A percentile compares a stretch with the other conserved stretches of the same genome.
Conservation (phyloP, 2,329 filamentous ascomycete genomes). For the Diplodia corticola region DNA sequence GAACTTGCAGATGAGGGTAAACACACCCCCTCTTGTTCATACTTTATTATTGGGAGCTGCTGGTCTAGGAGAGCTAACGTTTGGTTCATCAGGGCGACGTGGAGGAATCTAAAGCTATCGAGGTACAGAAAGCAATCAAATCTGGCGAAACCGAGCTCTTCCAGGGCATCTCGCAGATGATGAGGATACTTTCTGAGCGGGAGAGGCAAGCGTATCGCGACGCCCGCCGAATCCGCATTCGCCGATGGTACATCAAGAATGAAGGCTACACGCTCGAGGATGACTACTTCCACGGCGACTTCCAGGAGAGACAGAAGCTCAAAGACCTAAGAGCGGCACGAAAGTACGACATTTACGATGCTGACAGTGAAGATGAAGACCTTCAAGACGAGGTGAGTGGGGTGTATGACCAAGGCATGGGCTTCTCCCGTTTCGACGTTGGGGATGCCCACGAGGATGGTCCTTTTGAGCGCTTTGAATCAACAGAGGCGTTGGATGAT, state of each 20-base stretch:
- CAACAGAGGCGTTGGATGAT: neutral
- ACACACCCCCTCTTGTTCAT: neutral
- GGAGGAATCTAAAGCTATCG: neutral
- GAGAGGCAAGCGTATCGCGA: slow-evolving; percentile 2
- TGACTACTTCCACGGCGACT: neutral
- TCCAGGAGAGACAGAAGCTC: slow-evolving; percentile 3
- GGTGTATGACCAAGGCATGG: neutral
- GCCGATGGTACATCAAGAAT: slow-evolving; percentile 14
- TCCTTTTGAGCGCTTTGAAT: neutral
- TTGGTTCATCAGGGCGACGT: neutral
- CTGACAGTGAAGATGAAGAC: slow-evolving; percentile 4
- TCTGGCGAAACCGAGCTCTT: slow-evolving; percentile 1
- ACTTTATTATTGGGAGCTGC: neutral
- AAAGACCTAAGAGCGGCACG: slow-evolving; percentile 8
- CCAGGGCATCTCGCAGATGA: slow-evolving; percentile 6
- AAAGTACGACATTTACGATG: neutral
- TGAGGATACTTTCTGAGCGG: neutral
- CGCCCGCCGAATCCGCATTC: slow-evolving; percentile 1
- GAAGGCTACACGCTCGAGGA: neutral
- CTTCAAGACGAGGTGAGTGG: neutral
- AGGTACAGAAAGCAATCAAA: neutral
- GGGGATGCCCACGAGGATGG: neutral
- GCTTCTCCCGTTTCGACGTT: slow-evolving; percentile 1
- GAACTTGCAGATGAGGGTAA: neutral
- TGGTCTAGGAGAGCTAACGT: neutral